These are phyloP conservation scores for Pythium graminicola DNA, from an alignment of 352 stramenopile genomes.

Conservation along the genomic window DNA sequence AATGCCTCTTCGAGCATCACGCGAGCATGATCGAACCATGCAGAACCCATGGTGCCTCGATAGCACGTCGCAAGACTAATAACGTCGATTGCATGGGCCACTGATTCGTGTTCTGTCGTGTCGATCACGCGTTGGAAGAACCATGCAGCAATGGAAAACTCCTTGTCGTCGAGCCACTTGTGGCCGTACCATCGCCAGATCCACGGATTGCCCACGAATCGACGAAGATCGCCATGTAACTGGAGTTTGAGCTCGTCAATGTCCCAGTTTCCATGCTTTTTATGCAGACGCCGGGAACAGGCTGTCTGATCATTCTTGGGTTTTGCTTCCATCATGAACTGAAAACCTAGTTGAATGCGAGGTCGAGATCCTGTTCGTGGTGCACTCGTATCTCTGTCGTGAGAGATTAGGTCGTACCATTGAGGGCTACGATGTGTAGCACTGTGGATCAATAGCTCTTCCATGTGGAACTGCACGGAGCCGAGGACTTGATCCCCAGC, in stretches of 20 bases:
- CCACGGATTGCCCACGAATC: constrained; percentile 41
- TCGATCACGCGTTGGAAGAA: constrained; percentile 33
- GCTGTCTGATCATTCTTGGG: not conserved
- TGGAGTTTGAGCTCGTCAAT: constrained; percentile 31
- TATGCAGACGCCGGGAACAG: not conserved
- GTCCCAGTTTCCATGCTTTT: constrained; percentile 38
- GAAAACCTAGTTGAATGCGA: constrained; percentile 24
- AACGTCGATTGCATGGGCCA: constrained; percentile 23
- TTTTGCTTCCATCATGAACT: constrained; percentile 23
- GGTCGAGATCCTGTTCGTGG: not conserved
- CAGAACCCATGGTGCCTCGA: constrained; percentile 25
- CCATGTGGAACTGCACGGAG: constrained; percentile 32
- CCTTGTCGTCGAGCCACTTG: constrained; percentile 35
- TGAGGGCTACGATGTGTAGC: not conserved
- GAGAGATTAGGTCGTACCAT: constrained; percentile 14
- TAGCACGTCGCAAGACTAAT: constrained; percentile 36
- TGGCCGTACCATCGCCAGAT: constrained; percentile 51
- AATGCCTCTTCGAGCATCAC: constrained; percentile 19
- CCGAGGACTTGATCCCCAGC: constrained; percentile 31
- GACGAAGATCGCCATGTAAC: constrained; percentile 45
- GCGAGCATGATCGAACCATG: constrained; percentile 6
- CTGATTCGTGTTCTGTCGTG: not conserved
- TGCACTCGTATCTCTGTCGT: not conserved
- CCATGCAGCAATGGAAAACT: constrained; percentile 39
- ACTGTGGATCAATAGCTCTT: constrained; percentile 29